These are phyloP conservation scores for Russula vinacea DNA, from an alignment of 768 basidiomycete species.

Conservation along the genomic window DNA sequence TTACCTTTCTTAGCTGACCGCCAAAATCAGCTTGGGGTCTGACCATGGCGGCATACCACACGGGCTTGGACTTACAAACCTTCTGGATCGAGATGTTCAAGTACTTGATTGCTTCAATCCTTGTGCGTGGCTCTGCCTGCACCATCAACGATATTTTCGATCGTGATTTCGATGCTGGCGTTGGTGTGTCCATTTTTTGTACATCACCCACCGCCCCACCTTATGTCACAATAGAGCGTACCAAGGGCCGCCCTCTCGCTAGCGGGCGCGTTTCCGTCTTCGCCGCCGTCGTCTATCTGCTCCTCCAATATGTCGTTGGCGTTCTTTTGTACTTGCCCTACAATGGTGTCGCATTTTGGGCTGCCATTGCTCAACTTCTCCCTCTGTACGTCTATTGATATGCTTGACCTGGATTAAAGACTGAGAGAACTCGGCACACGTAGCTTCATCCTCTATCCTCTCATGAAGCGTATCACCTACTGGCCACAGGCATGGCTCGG, in stretches of 20 bases:
- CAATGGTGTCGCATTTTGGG: slow-evolving; percentile 25
- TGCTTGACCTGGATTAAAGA: not conserved
- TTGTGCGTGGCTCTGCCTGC: slow-evolving; percentile 32
- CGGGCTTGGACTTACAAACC: slow-evolving; percentile 19
- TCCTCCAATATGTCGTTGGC: slow-evolving; percentile 27
- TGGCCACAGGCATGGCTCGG: slow-evolving; percentile 67
- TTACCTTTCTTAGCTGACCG: not conserved
- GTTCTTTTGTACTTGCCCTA: slow-evolving; percentile 27
- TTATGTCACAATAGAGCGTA: slow-evolving; percentile 13
- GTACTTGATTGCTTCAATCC: slow-evolving; percentile 17
- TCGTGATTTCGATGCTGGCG: slow-evolving; percentile 37
- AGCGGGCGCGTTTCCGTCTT: slow-evolving; percentile 30
- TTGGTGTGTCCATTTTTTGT: slow-evolving; percentile 34
- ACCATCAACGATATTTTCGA: slow-evolving; percentile 35
- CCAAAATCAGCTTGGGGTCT: slow-evolving; percentile 29
- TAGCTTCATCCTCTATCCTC: slow-evolving; percentile 44
- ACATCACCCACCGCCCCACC: not conserved
- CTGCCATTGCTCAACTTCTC: slow-evolving; percentile 28
- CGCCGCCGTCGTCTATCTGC: slow-evolving; percentile 28
- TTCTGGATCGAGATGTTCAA: slow-evolving; percentile 22
- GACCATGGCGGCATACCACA: slow-evolving; percentile 29
- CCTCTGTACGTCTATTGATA: slow-evolving; percentile 22
- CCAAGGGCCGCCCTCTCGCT: slow-evolving; percentile 27
- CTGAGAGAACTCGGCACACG: slow-evolving; percentile 17
- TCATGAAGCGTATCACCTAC: slow-evolving; percentile 54